Percentiles rank a stretch among this genome's conserved stretches.
These are phyloP conservation scores for Plantago rigida DNA, from an alignment of 305 asterid species.

Conservation along the genomic window DNA sequence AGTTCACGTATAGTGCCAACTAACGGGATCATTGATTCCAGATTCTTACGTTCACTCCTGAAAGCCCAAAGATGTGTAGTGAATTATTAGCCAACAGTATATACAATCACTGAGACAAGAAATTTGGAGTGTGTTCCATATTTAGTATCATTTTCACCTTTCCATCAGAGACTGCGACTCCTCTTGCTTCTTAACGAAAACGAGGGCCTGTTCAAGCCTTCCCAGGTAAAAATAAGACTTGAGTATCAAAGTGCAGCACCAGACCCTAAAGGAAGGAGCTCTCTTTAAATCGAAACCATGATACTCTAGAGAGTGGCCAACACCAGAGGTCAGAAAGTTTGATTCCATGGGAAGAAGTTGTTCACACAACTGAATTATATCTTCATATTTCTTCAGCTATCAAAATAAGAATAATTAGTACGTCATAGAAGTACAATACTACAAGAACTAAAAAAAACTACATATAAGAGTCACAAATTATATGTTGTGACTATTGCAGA, in stretches of 20 bases:
- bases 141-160: slow-evolving; percentile 35
- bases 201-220: slow-evolving; percentile 75
- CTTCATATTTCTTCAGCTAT: slow-evolving; percentile 80
- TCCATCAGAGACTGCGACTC: slow-evolving; percentile 37
- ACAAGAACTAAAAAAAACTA: slow-evolving; percentile 14
- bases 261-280: slow-evolving; percentile 48
- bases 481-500: not conserved
- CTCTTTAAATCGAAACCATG: slow-evolving; percentile 40
- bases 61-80: slow-evolving; percentile 26
- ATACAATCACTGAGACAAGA: slow-evolving; percentile 13
- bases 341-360: slow-evolving; percentile 45
- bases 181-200: slow-evolving; percentile 66
- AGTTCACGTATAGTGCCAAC: slow-evolving; percentile 62
- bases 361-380: slow-evolving; percentile 66
- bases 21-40: slow-evolving; percentile 63
- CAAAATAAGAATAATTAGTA: slow-evolving; percentile 24
- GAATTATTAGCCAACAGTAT: slow-evolving; percentile 24
- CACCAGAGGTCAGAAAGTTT: slow-evolving; percentile 33
- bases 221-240: slow-evolving; percentile 74
- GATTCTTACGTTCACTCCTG: slow-evolving; percentile 41
- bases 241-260: slow-evolving; percentile 57
- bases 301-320: slow-evolving; percentile 31
- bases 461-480: slow-evolving; percentile 7
- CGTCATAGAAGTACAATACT: slow-evolving; percentile 19
- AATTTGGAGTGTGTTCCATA: slow-evolving; percentile 16